Conservation (phyloP, 192 early-diverging fungal species). For the Spizellomyces punctatus region DNA sequence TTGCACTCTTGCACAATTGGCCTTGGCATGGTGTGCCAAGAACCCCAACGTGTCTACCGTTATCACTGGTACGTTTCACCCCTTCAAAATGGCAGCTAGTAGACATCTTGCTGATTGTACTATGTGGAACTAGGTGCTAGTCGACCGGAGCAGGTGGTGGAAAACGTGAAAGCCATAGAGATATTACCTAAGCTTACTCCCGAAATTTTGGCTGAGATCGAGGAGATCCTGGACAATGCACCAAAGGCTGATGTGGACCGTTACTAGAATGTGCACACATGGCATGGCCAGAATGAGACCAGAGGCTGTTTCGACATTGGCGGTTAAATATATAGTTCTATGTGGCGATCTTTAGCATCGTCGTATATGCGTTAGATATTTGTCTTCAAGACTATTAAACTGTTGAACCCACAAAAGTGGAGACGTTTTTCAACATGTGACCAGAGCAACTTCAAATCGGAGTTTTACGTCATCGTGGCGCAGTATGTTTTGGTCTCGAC, state of each 20-base stretch:
- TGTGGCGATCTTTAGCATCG: too few relatives aligned
- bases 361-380: too few relatives aligned
- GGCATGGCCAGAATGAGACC: background rate
- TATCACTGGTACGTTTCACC: conserved; percentile 40
- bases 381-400: too few relatives aligned
- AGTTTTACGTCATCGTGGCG: too few relatives aligned
- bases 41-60: conserved; percentile 62
- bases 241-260: conserved; percentile 36
- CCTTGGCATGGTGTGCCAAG: conserved; percentile 74
- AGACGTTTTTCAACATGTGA: too few relatives aligned
- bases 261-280: background rate
- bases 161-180: conserved; percentile 69
- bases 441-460: too few relatives aligned
- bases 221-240: conserved; percentile 71
- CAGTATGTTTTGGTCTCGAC: too few relatives aligned
- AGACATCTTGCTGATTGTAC: background rate
- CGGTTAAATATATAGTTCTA: too few relatives aligned
- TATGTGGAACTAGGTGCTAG: conserved; percentile 54
- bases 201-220: conserved; percentile 70
- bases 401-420: too few relatives aligned
- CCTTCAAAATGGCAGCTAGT: background rate
- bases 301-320: too few relatives aligned
- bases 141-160: conserved; percentile 67
- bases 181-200: conserved; percentile 64
- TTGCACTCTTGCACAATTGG: conserved; percentile 67